phyloP scores from a whole-genome alignment of 1,284 basidiomycete species.

The Papiliotrema nemorosa region DNA sequence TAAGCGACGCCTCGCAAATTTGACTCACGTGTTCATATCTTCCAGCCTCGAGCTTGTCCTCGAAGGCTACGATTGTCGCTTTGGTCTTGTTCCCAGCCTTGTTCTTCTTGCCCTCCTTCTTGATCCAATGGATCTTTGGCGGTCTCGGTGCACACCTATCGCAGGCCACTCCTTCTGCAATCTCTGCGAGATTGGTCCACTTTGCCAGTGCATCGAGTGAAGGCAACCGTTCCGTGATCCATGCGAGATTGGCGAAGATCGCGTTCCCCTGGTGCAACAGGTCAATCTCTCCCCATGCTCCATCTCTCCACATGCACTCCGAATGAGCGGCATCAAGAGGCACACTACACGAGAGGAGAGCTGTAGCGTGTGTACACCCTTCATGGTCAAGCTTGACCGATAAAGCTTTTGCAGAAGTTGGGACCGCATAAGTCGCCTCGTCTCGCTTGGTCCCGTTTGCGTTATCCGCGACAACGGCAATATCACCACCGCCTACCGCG shows the following conservation, averaged over 20 bases:
- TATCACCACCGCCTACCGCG: slow-evolving; percentile 32
- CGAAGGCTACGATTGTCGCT: slow-evolving; percentile 56
- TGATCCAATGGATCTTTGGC: slow-evolving; percentile 72
- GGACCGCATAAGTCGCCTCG: slow-evolving; percentile 64
- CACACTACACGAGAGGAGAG: slow-evolving; percentile 71
- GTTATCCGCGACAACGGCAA: slow-evolving; percentile 23
- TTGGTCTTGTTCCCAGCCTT: slow-evolving; percentile 41
- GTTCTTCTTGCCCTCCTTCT: slow-evolving; percentile 41
- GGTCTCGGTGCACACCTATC: slow-evolving; percentile 73
- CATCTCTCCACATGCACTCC: slow-evolving; percentile 72
- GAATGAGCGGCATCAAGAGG: slow-evolving; percentile 62
- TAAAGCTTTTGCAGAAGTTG: slow-evolving; percentile 57
- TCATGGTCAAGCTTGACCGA: slow-evolving; percentile 54
- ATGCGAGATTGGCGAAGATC: slow-evolving; percentile 74
- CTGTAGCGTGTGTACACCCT: slow-evolving; percentile 68
- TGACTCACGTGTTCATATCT: slow-evolving; percentile 65
- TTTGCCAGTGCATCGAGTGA: slow-evolving; percentile 63
- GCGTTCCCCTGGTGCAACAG: slow-evolving; percentile 72
- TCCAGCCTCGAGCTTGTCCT: slow-evolving; percentile 78
- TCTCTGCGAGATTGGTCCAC: slow-evolving; percentile 56
- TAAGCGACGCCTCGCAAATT: too few relatives aligned
- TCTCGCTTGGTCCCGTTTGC: slow-evolving; percentile 49
- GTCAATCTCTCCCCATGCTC: slow-evolving; percentile 73
- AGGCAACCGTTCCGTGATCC: slow-evolving; percentile 79
- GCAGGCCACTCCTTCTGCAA: slow-evolving; percentile 27